These are phyloP conservation scores for Rhynchospora breviuscula DNA, from an alignment of 176 grass and related monocot species.

Conservation along the genomic window DNA sequence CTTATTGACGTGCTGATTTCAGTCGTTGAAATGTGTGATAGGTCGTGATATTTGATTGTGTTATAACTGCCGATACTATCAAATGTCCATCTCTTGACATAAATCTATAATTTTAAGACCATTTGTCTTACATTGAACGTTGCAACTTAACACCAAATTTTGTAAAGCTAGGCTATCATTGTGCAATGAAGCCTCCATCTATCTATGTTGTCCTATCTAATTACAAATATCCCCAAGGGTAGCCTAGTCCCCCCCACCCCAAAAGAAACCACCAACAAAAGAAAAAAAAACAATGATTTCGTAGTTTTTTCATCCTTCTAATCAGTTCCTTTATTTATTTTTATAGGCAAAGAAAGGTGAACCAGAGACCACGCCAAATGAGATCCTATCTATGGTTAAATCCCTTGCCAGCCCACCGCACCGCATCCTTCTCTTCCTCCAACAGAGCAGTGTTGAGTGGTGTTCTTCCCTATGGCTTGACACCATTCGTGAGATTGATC, in stretches of 20 bases:
- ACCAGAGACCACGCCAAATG: conserved; percentile 74
- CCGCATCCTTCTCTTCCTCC: conserved; percentile 92
- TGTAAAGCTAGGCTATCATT: not conserved
- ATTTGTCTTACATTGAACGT: not conserved
- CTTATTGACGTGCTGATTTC: not conserved
- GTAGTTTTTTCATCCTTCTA: not conserved
- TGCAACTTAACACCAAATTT: not conserved
- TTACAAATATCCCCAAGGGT: not conserved
- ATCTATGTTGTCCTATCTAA: not conserved
- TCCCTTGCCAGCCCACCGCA: conserved; percentile 75
- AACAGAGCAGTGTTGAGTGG: conserved; percentile 98
- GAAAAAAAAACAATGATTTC: not conserved
- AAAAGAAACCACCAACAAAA: not conserved
- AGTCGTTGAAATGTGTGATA: not conserved
- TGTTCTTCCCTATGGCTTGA: conserved; percentile 95
- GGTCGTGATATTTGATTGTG: not conserved
- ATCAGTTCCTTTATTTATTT: not conserved
- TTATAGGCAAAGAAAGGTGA: conserved; percentile 91
- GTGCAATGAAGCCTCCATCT: not conserved
- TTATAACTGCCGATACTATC: not conserved
- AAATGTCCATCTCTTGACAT: not conserved
- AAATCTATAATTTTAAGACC: not conserved
- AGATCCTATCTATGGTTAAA: conserved; percentile 92
- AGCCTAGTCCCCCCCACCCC: not conserved
- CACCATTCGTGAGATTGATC: conserved; percentile 83